Evolutionary conservation across 192 early-diverging fungal species (phyloP).

Genomic region (Gryganskiella cystojenkinii): DNA sequence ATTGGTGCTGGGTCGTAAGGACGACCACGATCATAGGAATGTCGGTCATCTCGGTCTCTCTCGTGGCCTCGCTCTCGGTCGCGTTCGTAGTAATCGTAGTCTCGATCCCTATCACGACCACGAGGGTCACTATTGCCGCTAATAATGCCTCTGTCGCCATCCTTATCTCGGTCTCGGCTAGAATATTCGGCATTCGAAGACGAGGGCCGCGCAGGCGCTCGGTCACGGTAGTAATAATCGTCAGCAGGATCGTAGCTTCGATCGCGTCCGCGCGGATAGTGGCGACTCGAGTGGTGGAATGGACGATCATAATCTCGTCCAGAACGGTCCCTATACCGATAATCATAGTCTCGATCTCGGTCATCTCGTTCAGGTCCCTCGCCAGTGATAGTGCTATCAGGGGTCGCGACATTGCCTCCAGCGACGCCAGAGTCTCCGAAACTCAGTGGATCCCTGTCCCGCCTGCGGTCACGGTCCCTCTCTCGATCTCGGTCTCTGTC

Average conservation of each 20-base stretch:
- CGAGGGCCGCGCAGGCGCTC: slow-evolving; percentile 11
- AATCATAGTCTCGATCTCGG: slow-evolving; percentile 30
- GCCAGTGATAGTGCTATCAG: too few species aligned
- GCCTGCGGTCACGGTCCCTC: background rate
- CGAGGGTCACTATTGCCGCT: slow-evolving; percentile 9
- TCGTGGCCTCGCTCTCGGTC: slow-evolving; percentile 2
- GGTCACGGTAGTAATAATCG: slow-evolving; percentile 35
- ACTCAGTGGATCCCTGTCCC: background rate
- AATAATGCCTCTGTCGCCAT: slow-evolving; percentile 7
- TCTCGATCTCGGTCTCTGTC: slow-evolving; percentile 20
- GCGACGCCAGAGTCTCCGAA: too few species aligned
- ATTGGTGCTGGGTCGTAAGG: slow-evolving; percentile 5
- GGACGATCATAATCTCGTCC: slow-evolving; percentile 36
- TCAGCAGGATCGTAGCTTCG: slow-evolving; percentile 42
- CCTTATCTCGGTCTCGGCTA: slow-evolving; percentile 9
- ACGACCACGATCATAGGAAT: slow-evolving; percentile 11
- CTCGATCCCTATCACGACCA: slow-evolving; percentile 9
- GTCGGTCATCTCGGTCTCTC: slow-evolving; percentile 2
- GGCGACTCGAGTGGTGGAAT: too few species aligned
- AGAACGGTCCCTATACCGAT: slow-evolving; percentile 29
- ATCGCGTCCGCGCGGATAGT: slow-evolving; percentile 17
- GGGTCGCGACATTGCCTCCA: too few species aligned
- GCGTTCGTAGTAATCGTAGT: slow-evolving; percentile 6
- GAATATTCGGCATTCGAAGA: slow-evolving; percentile 8
- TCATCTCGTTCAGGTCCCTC: background rate